Conservation (phyloP, 1,284 basidiomycete species). For the Cerrena zonata region DNA sequence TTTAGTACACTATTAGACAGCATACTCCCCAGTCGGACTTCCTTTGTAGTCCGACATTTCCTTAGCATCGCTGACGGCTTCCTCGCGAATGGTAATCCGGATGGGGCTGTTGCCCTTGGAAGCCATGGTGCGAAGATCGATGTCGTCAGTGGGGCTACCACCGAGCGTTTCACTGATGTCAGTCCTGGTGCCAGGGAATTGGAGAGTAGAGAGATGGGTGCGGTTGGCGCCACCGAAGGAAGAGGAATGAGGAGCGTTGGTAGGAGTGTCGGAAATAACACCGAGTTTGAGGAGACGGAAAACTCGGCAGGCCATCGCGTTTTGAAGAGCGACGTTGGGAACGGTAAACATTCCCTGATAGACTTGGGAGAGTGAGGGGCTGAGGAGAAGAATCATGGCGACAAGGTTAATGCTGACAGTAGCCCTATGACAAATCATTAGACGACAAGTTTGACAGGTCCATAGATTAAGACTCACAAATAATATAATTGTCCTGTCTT, state of each 20-base stretch:
- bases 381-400: constrained; percentile 16
- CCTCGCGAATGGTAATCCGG: neutral
- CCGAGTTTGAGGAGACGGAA: constrained; percentile 20
- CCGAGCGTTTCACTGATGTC: neutral
- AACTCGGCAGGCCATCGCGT: constrained; percentile 26
- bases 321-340: constrained; percentile 21
- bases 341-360: constrained; percentile 20
- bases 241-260: neutral
- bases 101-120: neutral
- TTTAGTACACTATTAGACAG: too few relatives aligned
- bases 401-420: constrained; percentile 19
- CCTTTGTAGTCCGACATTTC: neutral
- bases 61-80: neutral
- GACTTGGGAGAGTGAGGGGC: constrained; percentile 13
- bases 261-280: constrained; percentile 14
- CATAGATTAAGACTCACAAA: constrained; percentile 4
- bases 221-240: neutral
- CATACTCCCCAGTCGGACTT: neutral
- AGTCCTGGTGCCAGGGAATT: neutral
- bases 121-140: neutral
- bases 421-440: constrained; percentile 14
- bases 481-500: constrained; percentile 1
- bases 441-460: neutral
- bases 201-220: neutral
- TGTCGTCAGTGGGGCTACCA: neutral